A percentile compares a stretch with the other conserved stretches of the same genome.
These are phyloP conservation scores for Aristolochia contorta DNA, from an alignment of 164 flowering plant species.

Conservation along the genomic window DNA sequence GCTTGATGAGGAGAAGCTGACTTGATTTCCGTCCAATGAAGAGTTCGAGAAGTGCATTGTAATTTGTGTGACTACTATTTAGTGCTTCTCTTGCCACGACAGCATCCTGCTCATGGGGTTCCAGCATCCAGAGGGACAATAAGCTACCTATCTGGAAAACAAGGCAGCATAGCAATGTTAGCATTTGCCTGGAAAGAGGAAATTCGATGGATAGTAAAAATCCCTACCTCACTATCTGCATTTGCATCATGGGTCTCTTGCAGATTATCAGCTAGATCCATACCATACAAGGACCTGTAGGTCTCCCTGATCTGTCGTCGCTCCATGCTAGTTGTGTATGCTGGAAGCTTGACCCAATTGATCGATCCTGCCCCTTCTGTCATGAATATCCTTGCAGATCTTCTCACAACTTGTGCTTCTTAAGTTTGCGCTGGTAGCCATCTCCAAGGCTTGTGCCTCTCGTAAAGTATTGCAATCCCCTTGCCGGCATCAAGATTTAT, in stretches of 20 bases:
- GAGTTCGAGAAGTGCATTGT: conserved; percentile 48
- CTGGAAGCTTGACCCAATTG: conserved; percentile 21
- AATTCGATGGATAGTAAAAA: neutral
- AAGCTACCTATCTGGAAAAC: conserved; percentile 8
- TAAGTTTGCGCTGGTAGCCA: conserved; percentile 21
- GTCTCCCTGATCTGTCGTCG: conserved; percentile 36
- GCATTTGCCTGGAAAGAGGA: neutral
- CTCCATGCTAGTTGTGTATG: conserved; percentile 19
- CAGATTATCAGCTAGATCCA: conserved; percentile 27
- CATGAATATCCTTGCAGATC: conserved; percentile 44
- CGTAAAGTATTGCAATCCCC: neutral
- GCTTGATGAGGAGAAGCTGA: conserved; percentile 46
- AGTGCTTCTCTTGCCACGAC: conserved; percentile 44
- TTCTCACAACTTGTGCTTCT: conserved; percentile 16
- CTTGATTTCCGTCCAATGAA: conserved; percentile 58
- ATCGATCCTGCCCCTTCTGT: conserved; percentile 20
- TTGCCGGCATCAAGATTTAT: neutral
- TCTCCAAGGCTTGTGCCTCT: conserved; percentile 1
- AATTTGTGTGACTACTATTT: conserved; percentile 24
- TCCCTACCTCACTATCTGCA: conserved; percentile 16
- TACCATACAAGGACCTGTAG: conserved; percentile 42
- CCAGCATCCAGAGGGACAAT: conserved; percentile 40
- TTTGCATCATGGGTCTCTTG: conserved; percentile 8
- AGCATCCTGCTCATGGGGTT: conserved; percentile 50
- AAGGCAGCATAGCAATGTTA: neutral